Base-by-base conservation (phyloP, 1,284 basidiomycete species). In the Schizophyllum amplum region DNA sequence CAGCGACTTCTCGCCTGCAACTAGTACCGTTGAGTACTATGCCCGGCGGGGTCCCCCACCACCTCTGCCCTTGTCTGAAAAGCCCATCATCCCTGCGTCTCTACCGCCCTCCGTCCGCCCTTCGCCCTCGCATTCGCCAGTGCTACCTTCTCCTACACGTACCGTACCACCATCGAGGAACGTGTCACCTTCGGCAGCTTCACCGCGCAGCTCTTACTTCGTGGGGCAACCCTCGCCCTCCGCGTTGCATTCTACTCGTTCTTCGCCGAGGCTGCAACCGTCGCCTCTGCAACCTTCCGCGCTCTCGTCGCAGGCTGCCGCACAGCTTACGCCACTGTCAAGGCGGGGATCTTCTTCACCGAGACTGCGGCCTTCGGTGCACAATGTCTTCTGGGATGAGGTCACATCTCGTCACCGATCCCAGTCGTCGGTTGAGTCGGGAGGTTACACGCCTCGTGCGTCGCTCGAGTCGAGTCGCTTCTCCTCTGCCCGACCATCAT, bases 11-110 rank as follows among this genome's bases (percentile, higher is more conserved):
- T 50, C 48, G 5, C 48, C 48, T 9, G 48, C 48, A 13, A 50
- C 48, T 4, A 50, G 48, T 11, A 84, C 52, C 60, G 67, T 58
- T 63, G 56, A 56, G 61, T 24, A 25, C 58, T 13, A 59, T 63
- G 4, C 61, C 66, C 53, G 67, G 68, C 58, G 60, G 62, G 57
- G 61, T 62, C 11, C 62, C 61, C 49, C 53, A 63, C 56, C 48
- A 20, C 48, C 48, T n/a, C 22, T 24, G 13, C 48, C 48, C 11
- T 20, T 50, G 24, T 24, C 21, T 20, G 48, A 50, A 20, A 50
- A 24, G 21, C 48, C 20, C 24, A 21, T 20, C 9, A 9, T 57
- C 42, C 42, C 52, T 9, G 47, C 47, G 9, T 57, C 33, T 9
- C 17, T 42, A 17, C 33, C 33, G 7, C 33, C 33, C 33, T 42